Evolutionary conservation across 73 alveolate genomes (phyloP).

Genomic region (Loxodes magnus): DNA sequence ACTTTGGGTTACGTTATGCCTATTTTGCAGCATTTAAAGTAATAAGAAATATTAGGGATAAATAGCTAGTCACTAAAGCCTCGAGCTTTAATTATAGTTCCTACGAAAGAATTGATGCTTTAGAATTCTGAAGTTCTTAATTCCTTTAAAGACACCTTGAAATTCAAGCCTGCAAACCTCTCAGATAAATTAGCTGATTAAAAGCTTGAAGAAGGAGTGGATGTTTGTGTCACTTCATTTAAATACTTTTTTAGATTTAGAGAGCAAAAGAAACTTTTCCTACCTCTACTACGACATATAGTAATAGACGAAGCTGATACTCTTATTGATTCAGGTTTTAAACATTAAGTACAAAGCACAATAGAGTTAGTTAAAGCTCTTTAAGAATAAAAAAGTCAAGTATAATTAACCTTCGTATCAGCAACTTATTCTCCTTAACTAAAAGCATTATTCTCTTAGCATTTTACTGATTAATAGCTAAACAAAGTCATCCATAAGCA

Average conservation of each 20-base stretch:
- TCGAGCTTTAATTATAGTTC: conserved; percentile 17
- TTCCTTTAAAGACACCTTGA: not conserved
- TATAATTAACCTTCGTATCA: conserved; percentile 60
- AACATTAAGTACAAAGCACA: conserved; percentile 63
- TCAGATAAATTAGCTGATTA: conserved; percentile 54
- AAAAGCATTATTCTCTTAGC: conserved; percentile 44
- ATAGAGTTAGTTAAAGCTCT: no score
- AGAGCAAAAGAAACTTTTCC: conserved; percentile 39
- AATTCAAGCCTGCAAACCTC: not conserved
- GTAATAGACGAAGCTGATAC: conserved; percentile 88
- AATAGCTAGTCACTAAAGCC: conserved; percentile 60
- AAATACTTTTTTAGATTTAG: conserved; percentile 69
- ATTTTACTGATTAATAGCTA: conserved; percentile 3
- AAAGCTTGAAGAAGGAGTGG: conserved; percentile 70
- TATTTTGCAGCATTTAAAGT: conserved; percentile 41
- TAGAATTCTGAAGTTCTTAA: conserved; percentile 29
- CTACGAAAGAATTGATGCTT: conserved; percentile 50
- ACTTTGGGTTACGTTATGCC: conserved; percentile 81
- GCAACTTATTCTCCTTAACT: conserved; percentile 74
- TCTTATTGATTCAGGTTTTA: conserved; percentile 85
- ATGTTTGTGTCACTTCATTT: conserved; percentile 68
- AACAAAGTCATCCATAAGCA: not conserved
- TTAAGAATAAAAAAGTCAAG: conserved; percentile 48
- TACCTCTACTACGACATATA: conserved; percentile 38
- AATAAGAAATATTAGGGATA: conserved; percentile 29